Base-by-base conservation (phyloP, 2,329 filamentous ascomycete genomes). In the Paecilomyces variotii region DNA sequence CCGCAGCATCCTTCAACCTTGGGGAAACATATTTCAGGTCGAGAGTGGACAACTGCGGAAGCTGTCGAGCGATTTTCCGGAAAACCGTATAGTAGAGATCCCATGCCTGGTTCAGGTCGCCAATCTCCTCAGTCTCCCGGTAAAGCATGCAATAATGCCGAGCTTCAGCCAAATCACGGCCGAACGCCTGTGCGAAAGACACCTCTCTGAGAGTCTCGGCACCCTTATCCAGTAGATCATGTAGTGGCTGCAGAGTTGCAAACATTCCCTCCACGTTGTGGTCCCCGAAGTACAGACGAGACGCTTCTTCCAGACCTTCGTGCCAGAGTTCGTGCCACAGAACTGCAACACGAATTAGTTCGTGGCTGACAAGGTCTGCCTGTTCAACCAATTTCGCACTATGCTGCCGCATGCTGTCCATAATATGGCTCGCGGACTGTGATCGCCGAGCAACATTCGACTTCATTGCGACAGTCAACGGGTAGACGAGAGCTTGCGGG, bases 291-390 rank as follows among this genome's bases (percentile, higher is more conserved):
- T 97, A 99, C 19, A 99, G 80, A 56, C 94, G 85, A 32, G 91
- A 97, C 0, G 94, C 95, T 77, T 99, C 95, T 74, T 99, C 94
- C 14, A 99, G 81, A 28, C 90, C 95, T 74, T 99, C 95, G 65
- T 99, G 94, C 94, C 94, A 99, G 64, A 96, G 89, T 70, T 99
- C 94, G 70, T 99, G 94, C 95, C 95, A 99, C 26, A 99, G 76
- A 1, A 99, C 93, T 14, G 94, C 94, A 60, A 99, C 95, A 56
- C 94, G 87, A 69, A 99, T 97, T 58, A 99, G 84, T 72, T 99
- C 95, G 69, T 94, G 89, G 72, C 93, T 97, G 65, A 99, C 92
- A 53, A 92, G 82, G 70, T 96, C 93, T 35, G 94, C 94, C 74
- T 99, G 94, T 64, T 97, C 90, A 7, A 99, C 94, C 35, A 99